Conservation (phyloP, 1,284 basidiomycete species). For the Clitocybe nebularis region DNA sequence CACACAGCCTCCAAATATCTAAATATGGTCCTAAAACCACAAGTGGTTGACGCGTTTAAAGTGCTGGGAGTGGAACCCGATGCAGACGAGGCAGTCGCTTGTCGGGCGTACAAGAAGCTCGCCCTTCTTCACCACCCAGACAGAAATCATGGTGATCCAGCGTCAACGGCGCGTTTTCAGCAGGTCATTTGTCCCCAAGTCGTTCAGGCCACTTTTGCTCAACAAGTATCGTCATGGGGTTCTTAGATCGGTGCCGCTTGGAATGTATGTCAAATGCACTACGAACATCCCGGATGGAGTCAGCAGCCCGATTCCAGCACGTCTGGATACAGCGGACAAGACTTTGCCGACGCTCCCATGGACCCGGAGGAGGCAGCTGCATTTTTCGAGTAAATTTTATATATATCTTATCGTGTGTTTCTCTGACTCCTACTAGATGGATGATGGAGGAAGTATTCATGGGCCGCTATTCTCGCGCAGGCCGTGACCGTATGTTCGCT, state of each 20-base stretch:
- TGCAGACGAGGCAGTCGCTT: slow-evolving; percentile 21
- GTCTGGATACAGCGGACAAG: slow-evolving; percentile 6
- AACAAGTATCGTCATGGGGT: slow-evolving; percentile 9
- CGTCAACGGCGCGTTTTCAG: slow-evolving; percentile 29
- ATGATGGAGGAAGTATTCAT: not conserved
- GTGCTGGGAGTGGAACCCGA: slow-evolving; percentile 25
- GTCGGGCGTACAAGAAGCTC: slow-evolving; percentile 28
- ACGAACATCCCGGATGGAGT: slow-evolving; percentile 28
- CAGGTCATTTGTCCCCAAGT: slow-evolving; percentile 16
- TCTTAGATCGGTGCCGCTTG: slow-evolving; percentile 31
- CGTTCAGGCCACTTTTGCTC: slow-evolving; percentile 9
- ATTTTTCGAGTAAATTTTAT: slow-evolving; percentile 1
- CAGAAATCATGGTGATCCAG: slow-evolving; percentile 24
- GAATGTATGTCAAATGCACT: slow-evolving; percentile 30
- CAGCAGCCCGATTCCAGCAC: slow-evolving; percentile 13
- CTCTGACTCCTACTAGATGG: not conserved
- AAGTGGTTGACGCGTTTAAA: slow-evolving; percentile 23
- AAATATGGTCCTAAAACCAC: not conserved
- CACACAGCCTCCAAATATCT: no score
- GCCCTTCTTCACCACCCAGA: slow-evolving; percentile 32
- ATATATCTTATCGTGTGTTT: not conserved
- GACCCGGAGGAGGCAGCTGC: slow-evolving; percentile 20
- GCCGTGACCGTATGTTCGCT: no score
- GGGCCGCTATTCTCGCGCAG: slow-evolving; percentile 3
- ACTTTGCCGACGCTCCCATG: slow-evolving; percentile 15